Conservation (phyloP, 208 protist genomes). For the Leishmania arabica region DNA sequence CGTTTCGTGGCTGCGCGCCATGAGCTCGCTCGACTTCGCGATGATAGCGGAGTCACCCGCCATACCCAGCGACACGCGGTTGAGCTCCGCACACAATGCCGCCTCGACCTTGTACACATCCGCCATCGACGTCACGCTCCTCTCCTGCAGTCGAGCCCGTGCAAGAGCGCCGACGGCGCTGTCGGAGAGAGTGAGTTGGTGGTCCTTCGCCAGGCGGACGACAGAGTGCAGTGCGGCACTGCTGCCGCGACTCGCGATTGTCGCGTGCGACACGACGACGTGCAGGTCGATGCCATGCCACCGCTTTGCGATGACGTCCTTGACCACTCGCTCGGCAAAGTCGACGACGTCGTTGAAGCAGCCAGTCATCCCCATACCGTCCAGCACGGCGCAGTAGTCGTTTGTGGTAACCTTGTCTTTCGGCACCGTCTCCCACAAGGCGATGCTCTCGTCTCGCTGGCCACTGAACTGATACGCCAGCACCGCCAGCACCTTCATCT, state of each 20-base stretch:
- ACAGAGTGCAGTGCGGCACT: slow-evolving; percentile 33
- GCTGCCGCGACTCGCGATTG: slow-evolving; percentile 55
- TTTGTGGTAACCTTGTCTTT: slow-evolving; percentile 39
- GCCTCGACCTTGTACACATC: slow-evolving; percentile 73
- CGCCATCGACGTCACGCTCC: slow-evolving; percentile 29
- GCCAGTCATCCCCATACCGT: slow-evolving; percentile 62
- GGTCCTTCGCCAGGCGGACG: slow-evolving; percentile 33
- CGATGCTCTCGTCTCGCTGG: slow-evolving; percentile 33
- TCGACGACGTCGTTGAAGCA: slow-evolving; percentile 53
- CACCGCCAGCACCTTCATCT: slow-evolving; percentile 67
- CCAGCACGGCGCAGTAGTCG: slow-evolving; percentile 76
- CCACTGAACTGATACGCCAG: slow-evolving; percentile 77
- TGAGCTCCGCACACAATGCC: slow-evolving; percentile 45
- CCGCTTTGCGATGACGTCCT: slow-evolving; percentile 7
- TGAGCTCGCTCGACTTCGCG: slow-evolving; percentile 72
- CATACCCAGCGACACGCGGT: slow-evolving; percentile 54
- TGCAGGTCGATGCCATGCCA: slow-evolving; percentile 36
- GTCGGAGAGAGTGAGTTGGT: slow-evolving; percentile 47
- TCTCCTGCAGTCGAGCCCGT: slow-evolving; percentile 36
- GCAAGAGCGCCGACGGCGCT: slow-evolving; percentile 55
- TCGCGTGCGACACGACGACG: slow-evolving; percentile 53
- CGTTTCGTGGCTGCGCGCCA: slow-evolving; percentile 47
- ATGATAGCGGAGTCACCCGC: slow-evolving; percentile 76
- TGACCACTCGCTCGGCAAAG: slow-evolving; percentile 19
- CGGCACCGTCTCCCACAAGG: slow-evolving; percentile 55